Conservation (phyloP, 139 green algal species). For the Closterium sp. region DNA sequence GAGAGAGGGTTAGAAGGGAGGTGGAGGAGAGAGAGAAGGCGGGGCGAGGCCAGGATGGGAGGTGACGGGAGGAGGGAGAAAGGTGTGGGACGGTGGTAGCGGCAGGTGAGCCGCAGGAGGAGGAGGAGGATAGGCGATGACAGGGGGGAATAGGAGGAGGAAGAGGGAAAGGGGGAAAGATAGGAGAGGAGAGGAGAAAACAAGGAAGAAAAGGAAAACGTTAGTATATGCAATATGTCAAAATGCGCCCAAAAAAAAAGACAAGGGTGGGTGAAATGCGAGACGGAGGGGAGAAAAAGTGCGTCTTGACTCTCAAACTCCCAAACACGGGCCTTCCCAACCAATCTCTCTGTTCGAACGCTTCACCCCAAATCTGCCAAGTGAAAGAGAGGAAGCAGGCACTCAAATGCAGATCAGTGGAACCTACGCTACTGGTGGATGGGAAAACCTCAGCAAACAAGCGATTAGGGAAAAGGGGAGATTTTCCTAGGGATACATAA, state of each 20-base stretch:
- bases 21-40: background rate
- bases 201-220: background rate
- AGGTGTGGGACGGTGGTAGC: background rate
- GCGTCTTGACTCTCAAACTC: no score
- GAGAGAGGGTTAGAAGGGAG: background rate
- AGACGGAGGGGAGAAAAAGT: no score
- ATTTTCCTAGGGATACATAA: no score
- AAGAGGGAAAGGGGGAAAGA: background rate
- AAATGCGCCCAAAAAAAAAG: background rate
- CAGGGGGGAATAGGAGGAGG: background rate
- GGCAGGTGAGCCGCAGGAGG: no score
- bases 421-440: background rate
- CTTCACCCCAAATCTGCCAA: background rate
- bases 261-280: no score
- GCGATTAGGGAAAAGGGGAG: no score
- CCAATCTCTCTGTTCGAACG: no score
- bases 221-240: background rate
- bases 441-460: background rate
- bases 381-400: background rate
- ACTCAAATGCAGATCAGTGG: background rate
- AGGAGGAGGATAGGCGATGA: background rate
- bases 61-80: background rate
- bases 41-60: background rate
- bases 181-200: background rate
- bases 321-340: no score